Evolutionary conservation across 768 basidiomycete species (phyloP), one percentile per base, ranked within the genome.

Genomic region (Rhizopogon salebrosus): DNA sequence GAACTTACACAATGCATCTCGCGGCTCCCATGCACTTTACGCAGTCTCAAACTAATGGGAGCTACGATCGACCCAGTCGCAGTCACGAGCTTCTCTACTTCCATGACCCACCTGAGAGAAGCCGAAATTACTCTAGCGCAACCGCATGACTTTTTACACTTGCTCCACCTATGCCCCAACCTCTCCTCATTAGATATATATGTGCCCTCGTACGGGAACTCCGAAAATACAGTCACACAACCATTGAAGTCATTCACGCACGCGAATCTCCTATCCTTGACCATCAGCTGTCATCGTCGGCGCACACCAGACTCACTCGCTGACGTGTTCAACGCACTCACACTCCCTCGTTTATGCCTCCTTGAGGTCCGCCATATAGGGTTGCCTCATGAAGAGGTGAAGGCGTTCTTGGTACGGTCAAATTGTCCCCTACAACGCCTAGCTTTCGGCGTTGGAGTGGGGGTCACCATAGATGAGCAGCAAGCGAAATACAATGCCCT

Each of bases 361-460:
- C 49, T 63, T 42, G 37, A 54, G 34, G 46, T 64, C 11, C 24
- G 23, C 18, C 45, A 59, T 52, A 31, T 62, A n/a, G 22, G 29
- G 7, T 65, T 61, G 63, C 55, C 39, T 23, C 53, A 60, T 10
- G 27, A 41, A 4, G 48, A 49, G 9, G 41, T 65, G 42, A 63
- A 31, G 37, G 20, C 55, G n/a, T 63, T 63, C 20, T n/a, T 64
- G 22, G 26, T 13, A 31, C 51, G 62, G 3, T 65, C 63, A 13
- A 6, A 5, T 24, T 63, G 64, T 34, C 61, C 58, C 7, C 52
- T 63, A 10, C 55, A 60, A 53, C 54, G 27, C 16, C 54, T 63
- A 5, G 2, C 4, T 14, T 27, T 27, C 27, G 5, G 27, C 27
- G 5, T 6, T 27, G 5, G 27, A 27, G 5, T 6, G 27, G 6